A percentile compares a stretch with the other conserved stretches of the same genome.
Evolutionary conservation across 805 yeast species (phyloP).

Genomic region (Ogataea parapolymorpha): DNA sequence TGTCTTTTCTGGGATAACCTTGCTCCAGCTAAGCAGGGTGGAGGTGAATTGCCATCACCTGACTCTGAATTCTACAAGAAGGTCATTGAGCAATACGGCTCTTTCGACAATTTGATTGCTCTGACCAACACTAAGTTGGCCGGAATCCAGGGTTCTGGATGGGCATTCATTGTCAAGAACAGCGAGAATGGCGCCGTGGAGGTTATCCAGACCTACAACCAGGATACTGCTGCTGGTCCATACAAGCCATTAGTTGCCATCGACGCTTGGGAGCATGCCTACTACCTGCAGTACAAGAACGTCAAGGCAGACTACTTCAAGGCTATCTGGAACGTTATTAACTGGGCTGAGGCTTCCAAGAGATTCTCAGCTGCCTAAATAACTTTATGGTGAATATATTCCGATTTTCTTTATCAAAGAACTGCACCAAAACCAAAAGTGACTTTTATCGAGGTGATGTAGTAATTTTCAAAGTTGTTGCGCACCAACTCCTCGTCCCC

Average conservation of each 20-base stretch:
- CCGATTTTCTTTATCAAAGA: constrained; percentile 36
- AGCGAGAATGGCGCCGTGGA: constrained; percentile 70
- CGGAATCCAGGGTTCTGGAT: constrained; percentile 91
- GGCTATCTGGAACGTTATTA: constrained; percentile 91
- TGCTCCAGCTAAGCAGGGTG: constrained; percentile 71
- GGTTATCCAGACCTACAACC: constrained; percentile 79
- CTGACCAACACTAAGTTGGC: constrained; percentile 70
- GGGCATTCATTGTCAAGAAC: constrained; percentile 90
- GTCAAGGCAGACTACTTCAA: constrained; percentile 89
- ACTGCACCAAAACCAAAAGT: constrained; percentile 97
- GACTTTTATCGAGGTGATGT: constrained; percentile 81
- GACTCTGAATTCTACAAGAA: constrained; percentile 58
- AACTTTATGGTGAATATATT: constrained; percentile 1
- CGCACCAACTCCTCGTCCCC: constrained; percentile 92
- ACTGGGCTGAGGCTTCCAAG: constrained; percentile 87
- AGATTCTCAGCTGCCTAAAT: constrained; percentile 46
- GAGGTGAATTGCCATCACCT: constrained; percentile 63
- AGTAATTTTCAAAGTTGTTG: constrained; percentile 83
- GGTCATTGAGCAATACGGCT: constrained; percentile 63
- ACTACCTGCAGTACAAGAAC: constrained; percentile 89
- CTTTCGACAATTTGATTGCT: constrained; percentile 62
- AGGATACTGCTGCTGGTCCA: constrained; percentile 75
- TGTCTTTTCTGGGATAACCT: constrained; percentile 83
- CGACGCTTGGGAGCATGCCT: constrained; percentile 97
- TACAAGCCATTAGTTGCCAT: constrained; percentile 79